Base-by-base conservation (phyloP, 805 yeast genomes). In the Starmerella geochares region DNA sequence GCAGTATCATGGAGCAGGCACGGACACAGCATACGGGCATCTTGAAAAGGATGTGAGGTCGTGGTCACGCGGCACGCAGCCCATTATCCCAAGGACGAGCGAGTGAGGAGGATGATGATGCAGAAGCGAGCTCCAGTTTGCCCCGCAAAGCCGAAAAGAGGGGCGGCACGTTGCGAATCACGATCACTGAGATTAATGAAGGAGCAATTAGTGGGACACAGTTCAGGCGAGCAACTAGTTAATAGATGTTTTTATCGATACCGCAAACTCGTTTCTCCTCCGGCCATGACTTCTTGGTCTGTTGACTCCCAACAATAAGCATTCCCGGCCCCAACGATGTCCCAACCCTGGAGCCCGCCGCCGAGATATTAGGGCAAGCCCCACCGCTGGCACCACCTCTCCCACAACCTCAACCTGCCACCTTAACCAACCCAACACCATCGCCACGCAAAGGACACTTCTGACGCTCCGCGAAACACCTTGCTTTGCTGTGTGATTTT, bases 291-390 rank as follows among this genome's bases (percentile, higher is more conserved):
- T n/a, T n/a, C n/a, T n/a, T n/a, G n/a, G n/a, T 33, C 21, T 6
- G 6, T 24, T 6, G 29, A 23, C 42, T 38, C 42, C 33, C 44
- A 40, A 40, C 44, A 40, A 27, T 14, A 11, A 2, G 37, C 10
- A 24, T n/a, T 24, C 14, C 44, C 33, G 44, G 24, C 44, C 44
- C 44, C 44, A 40, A 40, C 44, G 11, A 27, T 21, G 16, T 25
- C 33, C 44, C 44, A 25, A 40, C 44, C 44, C 44, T 40, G 44
- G 16, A 31, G n/a, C 25, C 44, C 32, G 44, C 44, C 44, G 44
- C 33, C 44, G 32, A 17, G 44, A 38, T 38, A 38, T 38, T 27
- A 40, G 44, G 44, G 44, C 24, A 27, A 17, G 23, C 33, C 33
- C 44, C 44, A 16, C 44, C 33, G 16, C 44, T 13, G n/a, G 42